Evolutionary conservation across 306 rosid genomes (phyloP).

Genomic region (Vigna mungo): DNA sequence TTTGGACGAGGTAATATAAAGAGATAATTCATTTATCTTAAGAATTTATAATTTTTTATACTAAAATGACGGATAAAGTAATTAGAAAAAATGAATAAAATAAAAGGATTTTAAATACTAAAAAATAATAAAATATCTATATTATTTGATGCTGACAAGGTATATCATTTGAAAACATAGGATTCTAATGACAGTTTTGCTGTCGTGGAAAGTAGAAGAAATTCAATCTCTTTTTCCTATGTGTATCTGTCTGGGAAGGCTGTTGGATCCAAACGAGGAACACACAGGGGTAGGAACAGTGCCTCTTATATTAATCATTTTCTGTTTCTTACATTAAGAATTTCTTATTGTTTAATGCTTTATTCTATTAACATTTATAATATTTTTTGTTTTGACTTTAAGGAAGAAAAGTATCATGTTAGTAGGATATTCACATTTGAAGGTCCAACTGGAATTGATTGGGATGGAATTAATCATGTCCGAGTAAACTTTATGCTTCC

Average conservation of each 20-base stretch:
- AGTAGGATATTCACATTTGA: conserved; percentile 60
- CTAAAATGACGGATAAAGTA: too few relatives aligned
- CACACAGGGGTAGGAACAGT: conserved; percentile 62
- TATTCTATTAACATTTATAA: conserved; percentile 30
- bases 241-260: conserved; percentile 69
- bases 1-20: too few relatives aligned
- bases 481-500: conserved; percentile 74
- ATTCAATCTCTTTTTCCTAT: conserved; percentile 65
- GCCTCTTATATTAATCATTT: conserved; percentile 24
- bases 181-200: conserved; percentile 67
- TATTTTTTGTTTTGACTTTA: conserved; percentile 18
- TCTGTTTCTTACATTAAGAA: conserved; percentile 2
- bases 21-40: too few relatives aligned
- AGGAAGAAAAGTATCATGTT: conserved; percentile 58
- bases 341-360: too few relatives aligned
- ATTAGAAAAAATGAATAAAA: too few relatives aligned
- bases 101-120: too few relatives aligned
- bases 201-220: conserved; percentile 52
- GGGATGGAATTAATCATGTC: conserved; percentile 45
- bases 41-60: too few relatives aligned
- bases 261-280: conserved; percentile 50
- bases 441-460: conserved; percentile 50
- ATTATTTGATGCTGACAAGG: conserved; percentile 42
- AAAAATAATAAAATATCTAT: not conserved
- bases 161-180: conserved; percentile 55